Base-by-base conservation (phyloP, 2,329 filamentous ascomycete genomes). In the Trichophyton equinum region DNA sequence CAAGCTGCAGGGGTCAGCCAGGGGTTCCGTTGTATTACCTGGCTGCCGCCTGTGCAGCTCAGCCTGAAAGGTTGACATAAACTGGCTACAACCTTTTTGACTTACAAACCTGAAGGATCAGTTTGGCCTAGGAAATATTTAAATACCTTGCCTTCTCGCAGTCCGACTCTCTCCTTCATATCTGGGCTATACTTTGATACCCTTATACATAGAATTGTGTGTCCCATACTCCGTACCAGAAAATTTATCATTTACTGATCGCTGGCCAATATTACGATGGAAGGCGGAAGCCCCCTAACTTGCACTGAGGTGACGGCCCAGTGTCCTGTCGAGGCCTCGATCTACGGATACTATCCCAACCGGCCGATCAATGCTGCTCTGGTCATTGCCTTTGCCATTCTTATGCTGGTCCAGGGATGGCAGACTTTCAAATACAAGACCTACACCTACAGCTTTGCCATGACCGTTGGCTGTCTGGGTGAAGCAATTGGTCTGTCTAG, bases 331-430 rank as follows among this genome's bases (percentile, higher is more conserved):
- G 68, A 77, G 59, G 72, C 71, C 1, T 80, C 78, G 1, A 74
- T 77, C n/a, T 81, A 83, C 64, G 76, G 79, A 25, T 85, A 84
- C 69, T 73, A 78, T 38, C 82, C 82, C 0, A 76, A 70, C 42
- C 70, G 81, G 1, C 73, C 72, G 3, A 80, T 76, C n/a, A 83
- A 82, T 65, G 72, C 76, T 55, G 77, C 81, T 70, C 82, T 82
- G 67, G 65, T 76, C 0, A 75, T 74, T 30, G 75, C 81, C 66
- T 83, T 82, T 67, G 78, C 70, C 33, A 25, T 81, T 2, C 73
- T 77, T 58, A 73, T 79, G 2, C 13, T 82, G 3, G 68, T 75
- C 22, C 81, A 84, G 30, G 57, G 56, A 81, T 36, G 36, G 71
- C 70, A 1, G 70, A 82, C 6, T 80, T 81, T 7, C 70, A 80